Conservation (phyloP, 78 protist species). For the Dictyostelium intermedium region DNA sequence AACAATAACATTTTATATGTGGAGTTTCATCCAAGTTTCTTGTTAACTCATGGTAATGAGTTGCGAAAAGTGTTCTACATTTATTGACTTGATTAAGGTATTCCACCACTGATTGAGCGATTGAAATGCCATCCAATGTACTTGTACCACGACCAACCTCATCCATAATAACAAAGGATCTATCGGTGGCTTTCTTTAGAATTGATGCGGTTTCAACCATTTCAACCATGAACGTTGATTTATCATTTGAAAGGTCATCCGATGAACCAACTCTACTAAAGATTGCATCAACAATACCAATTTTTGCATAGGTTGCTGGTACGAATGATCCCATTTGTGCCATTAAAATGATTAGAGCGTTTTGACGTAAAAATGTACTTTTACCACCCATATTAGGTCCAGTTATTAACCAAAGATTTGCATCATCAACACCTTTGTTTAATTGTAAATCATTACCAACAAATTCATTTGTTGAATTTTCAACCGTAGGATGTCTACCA, state of each 20-base stretch:
- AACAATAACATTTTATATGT: conserved; percentile 24
- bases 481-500: conserved; percentile 81
- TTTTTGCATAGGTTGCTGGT: conserved; percentile 84
- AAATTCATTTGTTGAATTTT: conserved; percentile 4
- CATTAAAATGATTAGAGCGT: conserved; percentile 85
- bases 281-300: conserved; percentile 84
- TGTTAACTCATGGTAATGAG: conserved; percentile 91
- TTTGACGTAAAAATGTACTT: conserved; percentile 84
- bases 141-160: conserved; percentile 98
- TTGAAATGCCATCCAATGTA: conserved; percentile 95
- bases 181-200: conserved; percentile 77
- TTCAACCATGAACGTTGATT: conserved; percentile 95
- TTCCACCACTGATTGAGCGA: conserved; percentile 90
- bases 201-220: conserved; percentile 90
- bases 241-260: conserved; percentile 86
- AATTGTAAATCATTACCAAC: conserved; percentile 48
- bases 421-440: not conserved
- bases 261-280: conserved; percentile 94
- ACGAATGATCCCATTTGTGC: conserved; percentile 97
- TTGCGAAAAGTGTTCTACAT: conserved; percentile 88
- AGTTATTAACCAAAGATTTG: conserved; percentile 63
- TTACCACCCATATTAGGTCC: conserved; percentile 96
- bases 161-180: conserved; percentile 94
- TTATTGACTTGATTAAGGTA: conserved; percentile 24
- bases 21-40: not conserved